Evolutionary conservation across 441 rosid genomes (phyloP), one percentile per base, ranked within the genome.

Genomic region (Pelargonium citronellum): DNA sequence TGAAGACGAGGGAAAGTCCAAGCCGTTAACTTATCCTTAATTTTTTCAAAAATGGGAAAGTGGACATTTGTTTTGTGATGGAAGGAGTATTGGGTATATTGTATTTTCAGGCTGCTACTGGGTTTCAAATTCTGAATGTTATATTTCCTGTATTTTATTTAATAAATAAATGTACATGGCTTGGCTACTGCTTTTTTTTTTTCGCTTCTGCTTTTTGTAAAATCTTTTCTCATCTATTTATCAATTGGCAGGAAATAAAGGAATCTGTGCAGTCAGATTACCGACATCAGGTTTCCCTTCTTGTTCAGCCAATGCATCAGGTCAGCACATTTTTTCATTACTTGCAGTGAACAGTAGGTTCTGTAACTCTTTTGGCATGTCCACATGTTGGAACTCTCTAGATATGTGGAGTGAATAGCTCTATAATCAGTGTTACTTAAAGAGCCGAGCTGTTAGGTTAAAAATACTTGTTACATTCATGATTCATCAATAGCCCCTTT

Each of bases 301-400:
- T 91, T 58, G 86, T 91, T 82, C 92, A 96, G 55, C 97, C 94
- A 55, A 86, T 94, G 98, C 93, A 90, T 69, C 96, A 88, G 96
- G 98, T 91, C 67, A 78, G 75, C 8, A 64, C 17, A 61, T 69
- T 39, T 47, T 58, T 58, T 39, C 27, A 15, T 4, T 53, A 53
- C 60, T 11, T 53, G 60, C 60, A 53, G 20, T 15, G 19, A 53
- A 53, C 60, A 53, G 20, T 53, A 53, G 22, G 15, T 4, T 15
- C 9, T 55, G 0, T 4, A 51, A n/a, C 58, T n/a, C 37, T 4
- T n/a, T 51, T 20, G 17, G 9, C 20, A 55, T 51, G 22, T 55
- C 61, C 7, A 1, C 37, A 30, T 4, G 37, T 30, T 30, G 4
- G 37, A 3, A 30, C 37, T 30, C 37, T 30, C 37, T 30, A 30